A percentile compares a stretch with the other conserved stretches of the same genome.
phyloP scores from a whole-genome alignment of 2,329 filamentous ascomycete genomes.

The Beauveria bassiana region DNA sequence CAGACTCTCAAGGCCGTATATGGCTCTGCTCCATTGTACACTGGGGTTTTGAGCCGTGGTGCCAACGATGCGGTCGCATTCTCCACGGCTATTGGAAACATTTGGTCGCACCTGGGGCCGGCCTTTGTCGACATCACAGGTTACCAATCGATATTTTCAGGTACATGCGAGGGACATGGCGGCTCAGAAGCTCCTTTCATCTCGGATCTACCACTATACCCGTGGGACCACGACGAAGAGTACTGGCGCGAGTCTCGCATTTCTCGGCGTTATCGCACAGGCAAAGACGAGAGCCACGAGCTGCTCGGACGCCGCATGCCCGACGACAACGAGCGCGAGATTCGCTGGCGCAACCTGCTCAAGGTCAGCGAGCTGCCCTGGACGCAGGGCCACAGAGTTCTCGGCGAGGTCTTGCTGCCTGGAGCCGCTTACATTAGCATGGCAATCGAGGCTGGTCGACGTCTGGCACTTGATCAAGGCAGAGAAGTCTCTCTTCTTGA shows the following conservation, averaged over 20 bases:
- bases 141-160: not conserved
- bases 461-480: slow-evolving; percentile 2
- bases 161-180: no score
- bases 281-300: slow-evolving; percentile 28
- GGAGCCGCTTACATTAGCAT: slow-evolving; percentile 34
- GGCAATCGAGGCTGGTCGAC: slow-evolving; percentile 31
- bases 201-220: slow-evolving; percentile 22
- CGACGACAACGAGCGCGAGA: slow-evolving; percentile 18
- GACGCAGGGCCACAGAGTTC: slow-evolving; percentile 46
- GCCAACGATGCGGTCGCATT: slow-evolving; percentile 24
- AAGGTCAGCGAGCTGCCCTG: slow-evolving; percentile 43
- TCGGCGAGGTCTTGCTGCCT: slow-evolving; percentile 39
- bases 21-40: slow-evolving; percentile 29
- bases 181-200: slow-evolving; percentile 24
- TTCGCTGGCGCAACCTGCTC: slow-evolving; percentile 39
- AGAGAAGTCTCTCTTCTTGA: slow-evolving; percentile 6
- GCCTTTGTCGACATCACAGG: not conserved
- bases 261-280: slow-evolving; percentile 28
- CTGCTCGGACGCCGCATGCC: slow-evolving; percentile 30
- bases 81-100: not conserved
- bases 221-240: slow-evolving; percentile 22
- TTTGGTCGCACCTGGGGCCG: not conserved
- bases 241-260: slow-evolving; percentile 20
- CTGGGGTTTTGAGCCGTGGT: slow-evolving; percentile 34
- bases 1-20: not conserved